Percentiles rank a stretch among this genome's conserved stretches.
phyloP scores from a whole-genome alignment of 2,329 filamentous ascomycete species.

The Claviceps sp. region DNA sequence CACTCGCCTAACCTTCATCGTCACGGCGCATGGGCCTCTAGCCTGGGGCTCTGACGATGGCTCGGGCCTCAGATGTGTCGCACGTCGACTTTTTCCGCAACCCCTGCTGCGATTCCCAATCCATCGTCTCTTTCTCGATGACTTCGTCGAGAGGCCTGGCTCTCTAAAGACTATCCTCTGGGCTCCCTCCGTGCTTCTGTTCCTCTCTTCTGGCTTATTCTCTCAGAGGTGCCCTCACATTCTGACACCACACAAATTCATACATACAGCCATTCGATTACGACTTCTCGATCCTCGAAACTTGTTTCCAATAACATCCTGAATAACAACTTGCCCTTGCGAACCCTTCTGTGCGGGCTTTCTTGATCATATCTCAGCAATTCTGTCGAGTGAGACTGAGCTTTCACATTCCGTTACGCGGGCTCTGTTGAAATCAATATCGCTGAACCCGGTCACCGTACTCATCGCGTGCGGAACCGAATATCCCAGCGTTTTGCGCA shows the following conservation, averaged over 20 bases:
- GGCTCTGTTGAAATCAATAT: background rate
- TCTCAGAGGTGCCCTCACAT: background rate
- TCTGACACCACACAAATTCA: background rate
- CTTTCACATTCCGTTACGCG: background rate
- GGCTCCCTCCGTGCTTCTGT: background rate
- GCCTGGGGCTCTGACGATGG: constrained; percentile 6
- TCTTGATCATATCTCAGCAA: background rate
- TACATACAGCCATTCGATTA: background rate
- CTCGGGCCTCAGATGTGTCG: constrained; percentile 33
- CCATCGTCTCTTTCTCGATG: background rate
- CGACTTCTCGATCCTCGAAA: background rate
- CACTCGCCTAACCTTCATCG: background rate
- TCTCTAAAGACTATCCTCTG: background rate
- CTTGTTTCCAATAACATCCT: background rate
- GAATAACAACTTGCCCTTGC: background rate
- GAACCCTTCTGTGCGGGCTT: background rate
- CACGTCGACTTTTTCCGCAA: constrained; percentile 25
- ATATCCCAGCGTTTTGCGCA: background rate
- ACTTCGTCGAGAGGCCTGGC: background rate
- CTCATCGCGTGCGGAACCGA: background rate
- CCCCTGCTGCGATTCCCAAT: constrained; percentile 10
- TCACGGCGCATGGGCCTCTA: constrained; percentile 3
- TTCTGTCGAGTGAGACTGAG: background rate
- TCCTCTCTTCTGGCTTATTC: constrained; percentile 6
- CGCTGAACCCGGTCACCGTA: background rate